Percentiles rank a stretch among this genome's conserved stretches.
phyloP scores from a whole-genome alignment of 2,329 filamentous ascomycete genomes.

The Tolypocladium pustulatum region DNA sequence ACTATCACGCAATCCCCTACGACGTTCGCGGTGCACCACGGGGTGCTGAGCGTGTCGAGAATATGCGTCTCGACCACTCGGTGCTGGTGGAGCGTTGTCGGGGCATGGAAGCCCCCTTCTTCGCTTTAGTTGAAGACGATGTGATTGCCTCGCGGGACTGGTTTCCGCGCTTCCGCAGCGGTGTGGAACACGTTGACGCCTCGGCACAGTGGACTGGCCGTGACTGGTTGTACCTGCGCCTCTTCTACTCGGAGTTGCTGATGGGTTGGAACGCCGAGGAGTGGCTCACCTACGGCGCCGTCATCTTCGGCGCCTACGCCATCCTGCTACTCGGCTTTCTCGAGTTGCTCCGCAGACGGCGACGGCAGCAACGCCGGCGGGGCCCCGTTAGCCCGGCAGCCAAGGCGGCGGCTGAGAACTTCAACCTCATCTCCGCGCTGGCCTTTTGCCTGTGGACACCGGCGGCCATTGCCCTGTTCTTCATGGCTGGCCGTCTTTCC shows the following conservation, averaged over 20 bases:
- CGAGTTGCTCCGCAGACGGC: not conserved
- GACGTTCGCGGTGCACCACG: conserved; percentile 13
- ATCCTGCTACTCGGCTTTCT: conserved; percentile 10
- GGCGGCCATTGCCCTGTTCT: conserved; percentile 18
- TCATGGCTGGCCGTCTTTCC: conserved; percentile 17
- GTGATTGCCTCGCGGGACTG: conserved; percentile 23
- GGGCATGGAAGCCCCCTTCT: conserved; percentile 16
- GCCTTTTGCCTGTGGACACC: conserved; percentile 20
- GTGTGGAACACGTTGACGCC: conserved; percentile 17
- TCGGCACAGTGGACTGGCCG: conserved; percentile 5
- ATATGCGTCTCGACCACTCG: conserved; percentile 23
- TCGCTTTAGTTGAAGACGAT: conserved; percentile 27
- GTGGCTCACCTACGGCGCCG: conserved; percentile 16
- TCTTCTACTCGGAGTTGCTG: conserved; percentile 27
- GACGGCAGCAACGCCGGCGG: not conserved
- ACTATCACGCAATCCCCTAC: conserved; percentile 10
- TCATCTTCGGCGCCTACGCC: conserved; percentile 16
- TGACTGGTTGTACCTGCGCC: conserved; percentile 25
- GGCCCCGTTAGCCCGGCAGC: conserved; percentile 1
- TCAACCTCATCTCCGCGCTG: conserved; percentile 14
- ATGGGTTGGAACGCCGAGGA: conserved; percentile 28
- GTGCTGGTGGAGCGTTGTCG: conserved; percentile 21
- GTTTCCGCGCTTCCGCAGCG: conserved; percentile 17
- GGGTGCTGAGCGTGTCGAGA: conserved; percentile 18
- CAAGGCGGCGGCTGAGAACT: conserved; percentile 8